Base-by-base conservation (phyloP, 352 stramenopile species). In the Pythium monospermum region DNA sequence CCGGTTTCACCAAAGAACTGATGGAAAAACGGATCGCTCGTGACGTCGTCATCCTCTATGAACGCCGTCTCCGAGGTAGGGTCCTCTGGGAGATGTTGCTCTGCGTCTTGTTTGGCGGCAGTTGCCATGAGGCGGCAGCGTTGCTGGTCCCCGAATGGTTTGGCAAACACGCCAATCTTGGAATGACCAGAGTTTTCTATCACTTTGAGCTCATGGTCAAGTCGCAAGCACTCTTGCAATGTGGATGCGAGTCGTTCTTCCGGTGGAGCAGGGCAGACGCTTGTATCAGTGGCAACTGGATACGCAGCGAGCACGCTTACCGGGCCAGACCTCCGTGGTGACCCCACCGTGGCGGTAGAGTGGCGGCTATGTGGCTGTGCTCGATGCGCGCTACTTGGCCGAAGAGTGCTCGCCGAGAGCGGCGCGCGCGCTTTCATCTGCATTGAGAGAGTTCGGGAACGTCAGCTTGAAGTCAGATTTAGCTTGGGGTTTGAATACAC, bases 1-100 rank as follows among this genome's bases (percentile, higher is more conserved):
- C 78, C 78, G 19, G 75, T 46, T 0, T 79, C 67, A 26, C 86
- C 76, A 52, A 74, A 87, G 48, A 87, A 81, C 21, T 81, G 63
- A 16, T 75, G 71, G 23, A 71, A 73, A 37, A 85, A 83, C 27
- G 71, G 71, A 53, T 87, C 76, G 12, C 11, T 39, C 10, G 56
- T 64, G 4, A 50, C 40, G 21, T 76, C 71, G 11, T 66, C 59
- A 16, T 75, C 56, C 4, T 81, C 69, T 10, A 61, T 30, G 38
- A 57, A 32, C 6, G 57, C 28, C 10, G 48, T 37, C 0, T 73
- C 71, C 3, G 56, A 27, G 4, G 49, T 2, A 1, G 66, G 53
- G 3, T 53, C 54, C 22, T 52, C 39, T 1, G 43, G 36, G 1
- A 66, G 32, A n/a, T 60, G 57, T 6, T 45, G 31, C 25, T 21